phyloP scores from a whole-genome alignment of 2,329 filamentous ascomycete species.

The Colletotrichum camelliae region DNA sequence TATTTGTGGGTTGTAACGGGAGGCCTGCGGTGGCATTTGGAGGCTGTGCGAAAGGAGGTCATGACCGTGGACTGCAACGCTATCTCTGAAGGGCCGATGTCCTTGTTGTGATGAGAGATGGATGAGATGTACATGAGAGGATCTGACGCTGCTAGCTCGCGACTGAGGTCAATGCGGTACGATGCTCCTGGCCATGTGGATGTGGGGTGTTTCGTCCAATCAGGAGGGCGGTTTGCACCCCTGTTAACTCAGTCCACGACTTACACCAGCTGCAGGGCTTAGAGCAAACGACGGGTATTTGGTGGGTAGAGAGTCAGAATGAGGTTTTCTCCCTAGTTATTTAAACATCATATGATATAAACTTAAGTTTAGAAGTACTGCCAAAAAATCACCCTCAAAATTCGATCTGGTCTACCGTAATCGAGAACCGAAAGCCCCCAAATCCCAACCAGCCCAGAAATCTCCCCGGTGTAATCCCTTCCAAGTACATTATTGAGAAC shows the following conservation, averaged over 20 bases:
- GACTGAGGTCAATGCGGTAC: background rate
- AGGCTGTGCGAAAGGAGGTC: background rate
- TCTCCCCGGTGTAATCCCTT: no score
- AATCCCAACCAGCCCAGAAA: no score
- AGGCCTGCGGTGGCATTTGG: background rate
- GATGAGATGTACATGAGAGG: background rate
- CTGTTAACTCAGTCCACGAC: background rate
- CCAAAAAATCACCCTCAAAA: no score
- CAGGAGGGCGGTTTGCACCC: fast-evolving
- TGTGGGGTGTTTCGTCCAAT: background rate
- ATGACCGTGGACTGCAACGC: background rate
- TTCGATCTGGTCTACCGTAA: no score
- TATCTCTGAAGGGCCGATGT: background rate
- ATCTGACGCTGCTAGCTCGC: background rate
- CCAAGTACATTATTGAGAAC: no score
- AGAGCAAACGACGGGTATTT: background rate
- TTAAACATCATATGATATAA: no score
- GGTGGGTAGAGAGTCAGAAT: background rate
- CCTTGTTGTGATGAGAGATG: background rate
- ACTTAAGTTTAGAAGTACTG: no score
- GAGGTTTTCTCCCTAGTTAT: no score
- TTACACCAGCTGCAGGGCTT: background rate
- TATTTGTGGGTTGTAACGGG: background rate
- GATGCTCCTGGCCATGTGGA: background rate
- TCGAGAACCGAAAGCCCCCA: no score